Percentiles rank a stretch among this genome's conserved stretches.
phyloP scores from a whole-genome alignment of 768 basidiomycete species.

The Naganishia antarctica region DNA sequence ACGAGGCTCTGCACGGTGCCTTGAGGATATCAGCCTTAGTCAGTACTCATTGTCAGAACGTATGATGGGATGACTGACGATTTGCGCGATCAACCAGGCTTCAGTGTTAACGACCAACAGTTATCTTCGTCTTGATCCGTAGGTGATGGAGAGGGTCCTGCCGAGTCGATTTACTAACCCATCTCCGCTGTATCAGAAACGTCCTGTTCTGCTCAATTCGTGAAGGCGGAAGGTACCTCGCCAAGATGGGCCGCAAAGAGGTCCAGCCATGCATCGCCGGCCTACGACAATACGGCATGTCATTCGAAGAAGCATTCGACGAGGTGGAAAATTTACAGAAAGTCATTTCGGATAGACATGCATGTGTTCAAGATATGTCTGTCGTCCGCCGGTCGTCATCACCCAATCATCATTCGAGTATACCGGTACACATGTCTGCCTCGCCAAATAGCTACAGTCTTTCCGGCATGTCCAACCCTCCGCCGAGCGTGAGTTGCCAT shows the following conservation, averaged over 20 bases:
- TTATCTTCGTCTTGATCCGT: constrained; percentile 58
- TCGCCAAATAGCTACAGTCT: constrained; percentile 14
- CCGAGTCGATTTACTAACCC: neutral
- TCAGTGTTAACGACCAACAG: constrained; percentile 74
- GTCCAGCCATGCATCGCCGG: constrained; percentile 77
- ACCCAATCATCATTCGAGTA: neutral
- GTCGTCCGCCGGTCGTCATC: neutral
- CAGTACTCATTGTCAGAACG: neutral
- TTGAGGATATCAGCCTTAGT: constrained; percentile 83
- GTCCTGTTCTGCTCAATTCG: constrained; percentile 84
- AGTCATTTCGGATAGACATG: neutral
- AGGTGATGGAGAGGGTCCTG: constrained; percentile 15
- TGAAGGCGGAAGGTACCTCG: constrained; percentile 75
- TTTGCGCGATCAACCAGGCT: neutral
- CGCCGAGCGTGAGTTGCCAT: constrained; percentile 12
- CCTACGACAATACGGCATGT: constrained; percentile 70
- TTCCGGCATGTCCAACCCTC: constrained; percentile 8
- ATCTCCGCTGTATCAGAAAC: constrained; percentile 60
- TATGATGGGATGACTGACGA: neutral
- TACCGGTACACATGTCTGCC: constrained; percentile 3
- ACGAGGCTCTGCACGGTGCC: constrained; percentile 79
- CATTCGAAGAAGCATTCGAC: constrained; percentile 69
- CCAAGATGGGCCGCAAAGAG: constrained; percentile 74
- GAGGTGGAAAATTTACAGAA: constrained; percentile 63
- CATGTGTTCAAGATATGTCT: neutral